Evolutionary conservation across 2,329 filamentous ascomycete species (phyloP).

Genomic region (Fusarium lateritium): DNA sequence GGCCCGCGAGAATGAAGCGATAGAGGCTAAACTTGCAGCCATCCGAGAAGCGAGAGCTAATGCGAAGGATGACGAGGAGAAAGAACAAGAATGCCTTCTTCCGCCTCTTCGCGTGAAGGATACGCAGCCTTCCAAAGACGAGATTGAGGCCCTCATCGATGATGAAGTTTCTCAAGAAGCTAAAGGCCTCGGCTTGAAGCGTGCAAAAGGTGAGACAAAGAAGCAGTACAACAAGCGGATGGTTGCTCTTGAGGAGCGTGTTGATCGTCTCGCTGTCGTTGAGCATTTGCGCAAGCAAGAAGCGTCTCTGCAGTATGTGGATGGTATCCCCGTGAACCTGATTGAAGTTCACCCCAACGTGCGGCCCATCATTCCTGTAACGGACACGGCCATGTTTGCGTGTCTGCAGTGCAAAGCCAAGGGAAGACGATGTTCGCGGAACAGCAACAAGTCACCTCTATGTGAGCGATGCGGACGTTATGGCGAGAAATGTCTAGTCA

Average conservation of each 20-base stretch:
- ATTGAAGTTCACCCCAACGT: slow-evolving; percentile 34
- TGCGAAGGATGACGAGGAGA: not conserved
- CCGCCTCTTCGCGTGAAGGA: not conserved
- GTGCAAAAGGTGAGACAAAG: slow-evolving; percentile 10
- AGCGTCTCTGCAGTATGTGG: slow-evolving; percentile 46
- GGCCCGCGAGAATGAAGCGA: not conserved
- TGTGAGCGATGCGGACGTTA: slow-evolving; percentile 47
- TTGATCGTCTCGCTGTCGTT: slow-evolving; percentile 20
- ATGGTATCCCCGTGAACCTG: slow-evolving; percentile 48
- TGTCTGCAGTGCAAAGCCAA: slow-evolving; percentile 48
- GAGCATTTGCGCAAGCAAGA: slow-evolving; percentile 14
- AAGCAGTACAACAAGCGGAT: slow-evolving; percentile 27
- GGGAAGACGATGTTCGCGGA: slow-evolving; percentile 47
- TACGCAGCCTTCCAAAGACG: slow-evolving; percentile 6
- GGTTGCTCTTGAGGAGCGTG: slow-evolving; percentile 24
- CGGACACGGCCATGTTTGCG: not conserved
- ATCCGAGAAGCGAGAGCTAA: not conserved
- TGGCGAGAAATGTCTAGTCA: slow-evolving; percentile 50
- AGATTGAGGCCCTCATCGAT: slow-evolving; percentile 32
- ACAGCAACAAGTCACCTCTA: not conserved
- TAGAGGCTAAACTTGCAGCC: slow-evolving; percentile 5
- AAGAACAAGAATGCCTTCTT: not conserved
- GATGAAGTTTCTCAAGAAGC: slow-evolving; percentile 15
- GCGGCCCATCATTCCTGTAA: slow-evolving; percentile 3
- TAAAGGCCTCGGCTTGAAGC: slow-evolving; percentile 11